Evolutionary conservation across 2,329 filamentous ascomycete species (phyloP).

Genomic region (Penicillium sp.): DNA sequence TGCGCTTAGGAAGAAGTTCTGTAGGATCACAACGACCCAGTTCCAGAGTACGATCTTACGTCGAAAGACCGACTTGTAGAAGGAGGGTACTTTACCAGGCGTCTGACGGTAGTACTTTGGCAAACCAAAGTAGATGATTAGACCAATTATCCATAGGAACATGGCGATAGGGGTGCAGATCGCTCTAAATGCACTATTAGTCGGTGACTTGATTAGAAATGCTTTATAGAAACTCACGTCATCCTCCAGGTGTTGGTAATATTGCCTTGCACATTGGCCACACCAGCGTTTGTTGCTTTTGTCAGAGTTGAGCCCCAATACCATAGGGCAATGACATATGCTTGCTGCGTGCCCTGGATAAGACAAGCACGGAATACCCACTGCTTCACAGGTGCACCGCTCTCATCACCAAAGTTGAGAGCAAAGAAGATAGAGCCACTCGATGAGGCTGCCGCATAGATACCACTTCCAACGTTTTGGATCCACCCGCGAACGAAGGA

Average conservation of each 20-base stretch:
- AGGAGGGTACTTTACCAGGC: slow-evolving; percentile 60
- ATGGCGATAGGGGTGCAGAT: slow-evolving; percentile 56
- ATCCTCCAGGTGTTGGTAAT: slow-evolving; percentile 44
- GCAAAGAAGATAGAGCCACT: slow-evolving; percentile 62
- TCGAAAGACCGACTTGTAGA: slow-evolving; percentile 58
- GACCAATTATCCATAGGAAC: slow-evolving; percentile 54
- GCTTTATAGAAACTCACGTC: slow-evolving; percentile 29
- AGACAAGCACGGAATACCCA: slow-evolving; percentile 64
- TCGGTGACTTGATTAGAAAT: not conserved
- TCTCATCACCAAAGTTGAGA: slow-evolving; percentile 62
- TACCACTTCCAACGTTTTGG: slow-evolving; percentile 56
- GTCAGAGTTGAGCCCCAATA: slow-evolving; percentile 59
- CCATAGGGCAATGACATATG: slow-evolving; percentile 61
- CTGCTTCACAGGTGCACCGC: slow-evolving; percentile 56
- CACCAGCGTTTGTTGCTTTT: slow-evolving; percentile 41
- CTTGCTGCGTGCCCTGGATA: slow-evolving; percentile 62
- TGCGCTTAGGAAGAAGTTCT: slow-evolving; percentile 63
- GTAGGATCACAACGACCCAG: slow-evolving; percentile 58
- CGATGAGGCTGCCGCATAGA: slow-evolving; percentile 59
- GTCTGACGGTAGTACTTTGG: slow-evolving; percentile 62
- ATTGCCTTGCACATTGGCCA: slow-evolving; percentile 32
- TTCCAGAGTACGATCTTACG: slow-evolving; percentile 65
- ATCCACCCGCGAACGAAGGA: slow-evolving; percentile 47
- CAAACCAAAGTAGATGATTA: slow-evolving; percentile 56
- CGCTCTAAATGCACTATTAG: slow-evolving; percentile 34